Conservation (phyloP, 192 early-diverging fungal species). For the Obelidium mucronatum region DNA sequence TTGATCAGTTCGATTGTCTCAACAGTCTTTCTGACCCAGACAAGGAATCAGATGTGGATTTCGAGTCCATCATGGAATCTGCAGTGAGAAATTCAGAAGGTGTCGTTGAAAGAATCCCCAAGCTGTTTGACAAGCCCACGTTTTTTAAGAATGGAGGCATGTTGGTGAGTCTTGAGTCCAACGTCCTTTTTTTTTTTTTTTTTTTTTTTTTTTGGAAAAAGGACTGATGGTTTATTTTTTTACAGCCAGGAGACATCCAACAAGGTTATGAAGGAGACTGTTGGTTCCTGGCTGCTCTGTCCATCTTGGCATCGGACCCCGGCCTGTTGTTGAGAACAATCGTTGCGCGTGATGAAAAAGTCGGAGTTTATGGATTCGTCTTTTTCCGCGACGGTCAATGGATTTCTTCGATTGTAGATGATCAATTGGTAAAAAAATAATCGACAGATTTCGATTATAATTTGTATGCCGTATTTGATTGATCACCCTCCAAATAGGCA, state of each 20-base stretch:
- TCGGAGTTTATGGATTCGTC: constrained; percentile 65
- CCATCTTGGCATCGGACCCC: constrained; percentile 52
- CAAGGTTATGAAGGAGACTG: constrained; percentile 54
- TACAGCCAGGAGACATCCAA: constrained; percentile 27
- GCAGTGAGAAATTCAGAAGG: neutral
- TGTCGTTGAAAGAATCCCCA: constrained; percentile 36
- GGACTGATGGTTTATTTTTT: neutral
- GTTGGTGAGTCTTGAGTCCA: constrained; percentile 34
- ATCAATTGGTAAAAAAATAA: constrained; percentile 36
- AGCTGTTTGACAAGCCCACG: constrained; percentile 57
- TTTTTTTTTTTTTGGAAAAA: neutral
- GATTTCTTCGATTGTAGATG: constrained; percentile 63
- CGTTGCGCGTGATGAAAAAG: constrained; percentile 60
- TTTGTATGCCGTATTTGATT: no score
- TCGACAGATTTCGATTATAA: neutral
- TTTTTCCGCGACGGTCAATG: constrained; percentile 67
- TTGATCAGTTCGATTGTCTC: constrained; percentile 28
- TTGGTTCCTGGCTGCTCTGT: constrained; percentile 59
- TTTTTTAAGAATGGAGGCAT: constrained; percentile 57
- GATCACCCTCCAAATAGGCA: neutral
- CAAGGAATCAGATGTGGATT: neutral
- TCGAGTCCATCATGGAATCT: neutral
- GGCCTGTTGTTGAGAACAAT: constrained; percentile 54
- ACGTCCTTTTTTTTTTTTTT: constrained; percentile 45
- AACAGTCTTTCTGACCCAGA: neutral